Base-by-base conservation (phyloP, 2,329 filamentous ascomycete genomes). In the Beauveria medogensis region DNA sequence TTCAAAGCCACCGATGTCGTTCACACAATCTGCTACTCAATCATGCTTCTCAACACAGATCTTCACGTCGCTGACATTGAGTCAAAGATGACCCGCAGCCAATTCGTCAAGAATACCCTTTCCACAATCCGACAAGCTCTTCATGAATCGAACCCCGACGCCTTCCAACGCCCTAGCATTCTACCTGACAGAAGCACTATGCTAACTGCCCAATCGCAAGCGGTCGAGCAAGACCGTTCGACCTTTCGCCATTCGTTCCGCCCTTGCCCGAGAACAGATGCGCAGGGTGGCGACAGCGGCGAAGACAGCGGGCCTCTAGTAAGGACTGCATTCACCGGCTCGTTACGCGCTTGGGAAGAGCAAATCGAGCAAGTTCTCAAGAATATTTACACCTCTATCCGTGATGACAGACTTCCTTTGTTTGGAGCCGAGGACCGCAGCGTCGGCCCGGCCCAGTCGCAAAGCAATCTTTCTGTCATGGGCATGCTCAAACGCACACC, bases 81-180 rank as follows among this genome's bases (percentile, higher is more conserved):
- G 64, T 86, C 90, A 68, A 96, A 96, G 77, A 99, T 99, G 94
- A 97, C 93, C 1, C 86, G 90, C 60, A 88, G 82, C 64, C 93
- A 97, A 69, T 99, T 97, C 69, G 84, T 99, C 70, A 96, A 95
- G 74, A 99, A 99, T 71, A 97, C 94, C 5, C 87, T 97, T 80
- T 89, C 90, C 0, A 96, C 93, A 0, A 90, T 99, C 64, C 85
- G 84, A 62, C 86, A 91, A 54, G 87, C 90, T 14, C 82, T 92
- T 10, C 78, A 82, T 44, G 91, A 96, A 67, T 85, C 87, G n/a
- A 84, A 80, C 1, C 85, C 89, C 1, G 82, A 86, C 63, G 82
- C 81, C 1, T 88, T 89, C 64, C 82, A 87, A 40, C 79, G 82
- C 3, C 76, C 82, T 5, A 82, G 80, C 63, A 79, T 84, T 37